Base-by-base conservation (phyloP, 73 alveolate genomes). In the Stentor coeruleus region DNA sequence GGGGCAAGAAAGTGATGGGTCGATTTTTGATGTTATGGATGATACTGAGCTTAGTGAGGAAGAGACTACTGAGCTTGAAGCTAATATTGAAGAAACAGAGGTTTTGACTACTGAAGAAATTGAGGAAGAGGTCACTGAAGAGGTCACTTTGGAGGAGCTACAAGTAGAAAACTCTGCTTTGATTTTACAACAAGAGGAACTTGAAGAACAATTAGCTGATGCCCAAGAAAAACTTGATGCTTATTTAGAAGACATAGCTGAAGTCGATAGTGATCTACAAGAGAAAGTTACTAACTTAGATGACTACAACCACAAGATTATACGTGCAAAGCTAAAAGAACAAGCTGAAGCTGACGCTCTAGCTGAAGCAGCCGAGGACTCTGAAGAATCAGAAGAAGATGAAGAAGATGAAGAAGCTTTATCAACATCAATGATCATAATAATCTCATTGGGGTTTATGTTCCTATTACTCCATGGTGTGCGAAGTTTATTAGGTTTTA, bases 341-440 rank as follows among this genome's bases (percentile, higher is more conserved):
- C 42, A 66, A 66, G 79, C n/a, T 14, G 79, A 66, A 66, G 33
- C 14, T 20, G 79, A 31, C 2, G 40, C 26, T 66, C n/a, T 1
- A 20, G 79, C 15, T 20, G 73, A 57, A 57, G 73, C 28, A 31
- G 0, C 0, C 0, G 73, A 66, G 41, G 79, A 20, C n/a, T 14
- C 26, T 20, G 79, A 66, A 1, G 79, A 66, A 28, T 6, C 6
- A 6, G 79, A 66, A 3, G 79, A 66, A 14, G 79, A 66, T 66
- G 79, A 66, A 40, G 2, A 20, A 26, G 79, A 66, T 26, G 36
- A 20, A 33, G 11, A 28, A 66, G 79, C n/a, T 1, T 37, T 66
- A 26, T 66, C 79, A 28, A 31, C n/a, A 15, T 20, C 79, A 20
- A 20, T 66, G 42, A 66, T 66, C 33, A 28, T 66, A 1, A 40